Conservation (phyloP, 1,139 yeast species). For the Pichia kudriavzevii region DNA sequence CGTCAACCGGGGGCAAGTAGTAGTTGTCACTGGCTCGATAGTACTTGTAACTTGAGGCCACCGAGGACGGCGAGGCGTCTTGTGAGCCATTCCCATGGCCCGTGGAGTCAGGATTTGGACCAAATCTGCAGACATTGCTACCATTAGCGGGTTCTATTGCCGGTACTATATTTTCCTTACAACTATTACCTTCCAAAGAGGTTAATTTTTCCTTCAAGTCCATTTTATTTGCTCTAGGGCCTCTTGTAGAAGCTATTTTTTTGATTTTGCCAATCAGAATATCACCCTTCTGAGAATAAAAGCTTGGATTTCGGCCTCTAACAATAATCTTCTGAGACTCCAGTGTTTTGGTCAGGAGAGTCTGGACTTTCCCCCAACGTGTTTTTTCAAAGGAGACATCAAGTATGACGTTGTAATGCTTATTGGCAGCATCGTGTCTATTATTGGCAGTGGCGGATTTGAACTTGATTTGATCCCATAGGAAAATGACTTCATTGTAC, state of each 20-base stretch:
- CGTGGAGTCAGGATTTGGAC: not conserved
- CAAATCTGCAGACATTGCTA: too few relatives aligned
- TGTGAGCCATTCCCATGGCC: conserved; percentile 11
- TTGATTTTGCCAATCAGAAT: conserved; percentile 28
- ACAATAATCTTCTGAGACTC: conserved; percentile 35
- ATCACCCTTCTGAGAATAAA: conserved; percentile 40
- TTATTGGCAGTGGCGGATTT: conserved; percentile 15
- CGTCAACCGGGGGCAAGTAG: conserved; percentile 43
- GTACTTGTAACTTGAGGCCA: conserved; percentile 32
- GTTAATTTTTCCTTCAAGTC: conserved; percentile 12
- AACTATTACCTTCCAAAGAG: too few relatives aligned
- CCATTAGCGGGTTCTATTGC: too few relatives aligned
- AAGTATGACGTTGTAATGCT: conserved; percentile 12
- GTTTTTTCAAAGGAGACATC: conserved; percentile 6
- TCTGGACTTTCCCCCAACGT: conserved; percentile 2
- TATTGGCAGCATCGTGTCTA: conserved; percentile 12
- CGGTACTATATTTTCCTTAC: too few relatives aligned
- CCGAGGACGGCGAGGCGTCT: conserved; percentile 14
- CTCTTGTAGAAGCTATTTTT: too few relatives aligned
- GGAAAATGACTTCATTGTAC: conserved; percentile 1
- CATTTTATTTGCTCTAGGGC: conserved; percentile 18
- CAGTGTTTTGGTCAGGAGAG: conserved; percentile 1
- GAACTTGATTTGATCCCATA: conserved; percentile 14
- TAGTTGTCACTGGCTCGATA: conserved; percentile 43
- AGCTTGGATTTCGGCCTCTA: conserved; percentile 43